phyloP scores from a whole-genome alignment of 2,329 filamentous ascomycete genomes.

The Monilinia fructigena region DNA sequence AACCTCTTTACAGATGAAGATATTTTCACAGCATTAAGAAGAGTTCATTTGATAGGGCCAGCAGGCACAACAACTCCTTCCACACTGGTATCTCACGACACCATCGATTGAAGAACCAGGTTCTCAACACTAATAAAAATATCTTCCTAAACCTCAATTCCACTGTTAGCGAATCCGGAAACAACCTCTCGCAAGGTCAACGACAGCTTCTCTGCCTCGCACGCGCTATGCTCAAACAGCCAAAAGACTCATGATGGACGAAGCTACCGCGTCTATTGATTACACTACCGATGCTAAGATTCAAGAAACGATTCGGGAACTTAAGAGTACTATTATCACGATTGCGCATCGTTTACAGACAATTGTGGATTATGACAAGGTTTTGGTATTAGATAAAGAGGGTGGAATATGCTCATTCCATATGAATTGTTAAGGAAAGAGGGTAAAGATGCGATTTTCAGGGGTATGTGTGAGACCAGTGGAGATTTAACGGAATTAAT shows the following conservation, averaged over 20 bases:
- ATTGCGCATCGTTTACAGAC: conserved; percentile 95
- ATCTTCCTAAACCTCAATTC: conserved; percentile 86
- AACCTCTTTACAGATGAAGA: conserved; percentile 83
- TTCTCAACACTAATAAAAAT: conserved; percentile 76
- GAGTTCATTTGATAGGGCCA: conserved; percentile 79
- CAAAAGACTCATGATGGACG: conserved; percentile 96
- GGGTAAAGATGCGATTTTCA: conserved; percentile 52
- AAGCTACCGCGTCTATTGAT: conserved; percentile 96
- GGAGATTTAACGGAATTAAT: conserved; percentile 57
- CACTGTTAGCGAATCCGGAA: conserved; percentile 82
- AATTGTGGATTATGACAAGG: conserved; percentile 97
- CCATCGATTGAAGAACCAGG: conserved; percentile 31
- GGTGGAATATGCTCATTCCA: conserved; percentile 84
- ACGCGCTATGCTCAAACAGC: conserved; percentile 84
- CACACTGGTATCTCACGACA: conserved; percentile 40
- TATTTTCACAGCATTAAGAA: conserved; percentile 80
- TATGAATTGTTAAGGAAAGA: conserved; percentile 74
- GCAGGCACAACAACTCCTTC: conserved; percentile 39
- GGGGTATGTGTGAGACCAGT: conserved; percentile 67
- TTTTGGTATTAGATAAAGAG: conserved; percentile 83
- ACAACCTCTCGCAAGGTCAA: conserved; percentile 93
- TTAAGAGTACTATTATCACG: conserved; percentile 90
- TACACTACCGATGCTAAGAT: conserved; percentile 95
- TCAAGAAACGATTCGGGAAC: conserved; percentile 91
- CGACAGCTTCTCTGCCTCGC: conserved; percentile 92